Percentiles rank a stretch among this genome's conserved stretches.
Evolutionary conservation across 2,329 filamentous ascomycete genomes (phyloP).

Genomic region (Apiospora sp.): DNA sequence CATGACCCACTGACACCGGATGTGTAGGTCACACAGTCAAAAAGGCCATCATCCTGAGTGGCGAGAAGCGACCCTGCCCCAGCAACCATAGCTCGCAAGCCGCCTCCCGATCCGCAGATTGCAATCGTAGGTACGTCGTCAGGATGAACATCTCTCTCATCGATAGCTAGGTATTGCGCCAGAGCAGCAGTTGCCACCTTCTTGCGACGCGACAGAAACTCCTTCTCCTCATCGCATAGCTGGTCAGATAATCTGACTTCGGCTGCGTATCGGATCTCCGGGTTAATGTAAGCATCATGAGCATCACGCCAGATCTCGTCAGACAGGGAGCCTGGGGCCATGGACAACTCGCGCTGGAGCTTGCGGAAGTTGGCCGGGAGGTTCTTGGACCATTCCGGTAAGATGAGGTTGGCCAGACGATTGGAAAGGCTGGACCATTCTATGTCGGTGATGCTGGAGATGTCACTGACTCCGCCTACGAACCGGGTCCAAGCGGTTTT

Average conservation of each 20-base stretch:
- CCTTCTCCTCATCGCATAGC: constrained; percentile 83
- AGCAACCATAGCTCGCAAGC: constrained; percentile 87
- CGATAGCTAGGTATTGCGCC: constrained; percentile 80
- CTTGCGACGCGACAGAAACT: constrained; percentile 75
- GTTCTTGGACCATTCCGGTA: constrained; percentile 83
- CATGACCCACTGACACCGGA: constrained; percentile 95
- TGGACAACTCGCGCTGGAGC: constrained; percentile 85
- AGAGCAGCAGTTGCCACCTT: constrained; percentile 75
- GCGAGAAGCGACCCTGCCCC: constrained; percentile 88
- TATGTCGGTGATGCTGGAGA: constrained; percentile 62
- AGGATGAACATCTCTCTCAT: constrained; percentile 83
- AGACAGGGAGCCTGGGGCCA: constrained; percentile 86
- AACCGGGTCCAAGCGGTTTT: constrained; percentile 57
- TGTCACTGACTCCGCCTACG: constrained; percentile 55
- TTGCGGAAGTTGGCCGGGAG: constrained; percentile 82
- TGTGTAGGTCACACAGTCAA: constrained; percentile 94
- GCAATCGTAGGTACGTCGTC: constrained; percentile 94
- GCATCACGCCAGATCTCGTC: constrained; percentile 95
- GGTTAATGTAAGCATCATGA: constrained; percentile 82
- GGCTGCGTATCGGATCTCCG: constrained; percentile 85
- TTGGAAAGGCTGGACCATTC: constrained; percentile 65
- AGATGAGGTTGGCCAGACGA: constrained; percentile 72
- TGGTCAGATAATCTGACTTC: constrained; percentile 81
- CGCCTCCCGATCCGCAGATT: constrained; percentile 93
- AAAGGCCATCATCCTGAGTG: constrained; percentile 84